Evolutionary conservation across 2,329 filamentous ascomycete genomes (phyloP).

Genomic region (Coleophoma crateriformis): DNA sequence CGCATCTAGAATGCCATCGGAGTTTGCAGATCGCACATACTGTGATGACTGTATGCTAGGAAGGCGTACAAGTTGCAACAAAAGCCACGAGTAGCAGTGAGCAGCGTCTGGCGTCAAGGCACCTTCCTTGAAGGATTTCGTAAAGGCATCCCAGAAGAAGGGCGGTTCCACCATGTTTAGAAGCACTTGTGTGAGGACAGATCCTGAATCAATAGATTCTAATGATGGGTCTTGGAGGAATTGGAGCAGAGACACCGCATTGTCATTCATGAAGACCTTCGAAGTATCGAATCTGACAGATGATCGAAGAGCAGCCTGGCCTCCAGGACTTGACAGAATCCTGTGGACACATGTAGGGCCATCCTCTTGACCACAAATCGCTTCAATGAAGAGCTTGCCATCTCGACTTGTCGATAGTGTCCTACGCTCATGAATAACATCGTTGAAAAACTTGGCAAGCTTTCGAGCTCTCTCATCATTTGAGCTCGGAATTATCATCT

Average conservation of each 20-base stretch:
- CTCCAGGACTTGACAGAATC: conserved; percentile 29
- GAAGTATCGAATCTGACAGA: conserved; percentile 38
- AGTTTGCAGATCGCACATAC: conserved; percentile 22
- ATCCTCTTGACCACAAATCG: conserved; percentile 36
- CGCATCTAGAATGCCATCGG: conserved; percentile 17
- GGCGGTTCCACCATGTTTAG: conserved; percentile 42
- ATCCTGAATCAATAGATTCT: conserved; percentile 14
- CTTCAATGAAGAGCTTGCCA: conserved; percentile 41
- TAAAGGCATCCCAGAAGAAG: conserved; percentile 38
- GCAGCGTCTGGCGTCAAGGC: conserved; percentile 22
- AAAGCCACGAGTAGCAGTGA: conserved; percentile 34
- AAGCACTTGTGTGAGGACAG: conserved; percentile 37
- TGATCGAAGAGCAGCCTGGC: conserved; percentile 30
- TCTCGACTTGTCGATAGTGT: conserved; percentile 30
- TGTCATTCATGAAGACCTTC: conserved; percentile 36
- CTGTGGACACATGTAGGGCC: conserved; percentile 33
- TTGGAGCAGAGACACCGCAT: conserved; percentile 24
- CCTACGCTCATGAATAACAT: conserved; percentile 32
- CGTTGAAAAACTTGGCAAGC: conserved; percentile 33
- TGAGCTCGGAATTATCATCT: not conserved
- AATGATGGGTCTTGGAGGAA: conserved; percentile 26
- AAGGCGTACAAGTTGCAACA: conserved; percentile 36
- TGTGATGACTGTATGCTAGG: conserved; percentile 15
- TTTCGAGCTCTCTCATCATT: conserved; percentile 12
- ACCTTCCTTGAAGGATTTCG: conserved; percentile 19